Evolutionary conservation across 345 rosid species (phyloP), one percentile per base, ranked within the genome.

Genomic region (Barbarea vulgaris): DNA sequence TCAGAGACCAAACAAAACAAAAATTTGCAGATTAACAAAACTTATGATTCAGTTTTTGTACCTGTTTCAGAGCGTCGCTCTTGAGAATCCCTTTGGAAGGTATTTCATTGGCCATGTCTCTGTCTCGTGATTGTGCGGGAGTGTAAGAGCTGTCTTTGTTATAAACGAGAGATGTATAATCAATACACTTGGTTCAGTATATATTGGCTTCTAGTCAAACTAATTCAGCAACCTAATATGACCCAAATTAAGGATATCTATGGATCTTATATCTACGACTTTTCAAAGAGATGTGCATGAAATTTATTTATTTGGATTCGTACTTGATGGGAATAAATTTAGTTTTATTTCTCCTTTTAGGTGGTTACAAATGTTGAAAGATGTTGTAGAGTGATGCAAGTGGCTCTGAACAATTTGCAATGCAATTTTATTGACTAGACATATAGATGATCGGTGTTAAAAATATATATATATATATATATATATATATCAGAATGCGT

Each of bases 41-140:
- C 30, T 60, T 71, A n/a, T 11, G 12, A 25, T 21, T 58, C 6
- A 10, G 33, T 25, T 0, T n/a, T 17, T 27, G n/a, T 25, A 67
- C 79, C 58, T 67, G 17, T 44, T 52, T 60, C 2, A 76, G 74
- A 59, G 63, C 69, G n/a, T 69, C 64, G 52, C 58, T 69, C 70
- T 69, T 76, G 41, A 69, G 80, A 25, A 69, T 69, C 52, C 80
- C 64, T 62, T 69, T 76, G 57, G 70, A 18, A 51, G 70, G 77
- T 18, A 73, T 53, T 73, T 73, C 36, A 54, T 64, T 42, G 7
- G 55, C 77, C 77, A 73, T 62, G 19, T 64, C 46, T 41, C 11
- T 4, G 55, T 37, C 54, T 41, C 10, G 70, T 73, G 22, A 14
- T 59, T 52, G 15, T 73, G 17, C 0, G 13, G 4, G n/a, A 61